Conservation (phyloP, 345 rosid genomes). For the Gossypium herbaceum region DNA sequence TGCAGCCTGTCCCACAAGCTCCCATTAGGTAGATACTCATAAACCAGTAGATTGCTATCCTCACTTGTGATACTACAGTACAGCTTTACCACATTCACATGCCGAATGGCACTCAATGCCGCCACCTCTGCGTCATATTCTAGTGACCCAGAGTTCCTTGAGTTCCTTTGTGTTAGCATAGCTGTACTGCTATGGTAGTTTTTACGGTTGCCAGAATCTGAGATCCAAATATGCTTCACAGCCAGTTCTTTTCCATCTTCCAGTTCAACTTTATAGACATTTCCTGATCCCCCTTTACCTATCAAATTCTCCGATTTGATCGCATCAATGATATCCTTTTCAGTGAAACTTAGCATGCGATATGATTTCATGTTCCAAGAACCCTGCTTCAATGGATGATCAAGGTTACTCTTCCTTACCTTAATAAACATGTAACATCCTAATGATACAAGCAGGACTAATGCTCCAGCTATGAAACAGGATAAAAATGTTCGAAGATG, state of each 20-base stretch:
- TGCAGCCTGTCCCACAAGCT: conserved; percentile 88
- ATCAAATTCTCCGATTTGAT: conserved; percentile 64
- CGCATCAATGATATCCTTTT: conserved; percentile 56
- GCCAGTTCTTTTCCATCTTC: conserved; percentile 60
- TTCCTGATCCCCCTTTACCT: conserved; percentile 86
- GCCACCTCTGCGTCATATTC: conserved; percentile 74
- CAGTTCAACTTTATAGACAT: conserved; percentile 67
- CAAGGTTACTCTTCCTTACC: conserved; percentile 26
- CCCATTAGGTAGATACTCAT: conserved; percentile 77
- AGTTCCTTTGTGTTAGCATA: conserved; percentile 34
- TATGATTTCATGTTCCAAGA: conserved; percentile 71
- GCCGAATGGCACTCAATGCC: conserved; percentile 66
- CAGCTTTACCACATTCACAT: conserved; percentile 81
- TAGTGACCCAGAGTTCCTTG: conserved; percentile 16
- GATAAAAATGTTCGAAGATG: conserved; percentile 31
- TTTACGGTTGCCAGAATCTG: conserved; percentile 20
- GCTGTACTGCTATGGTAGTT: conserved; percentile 42
- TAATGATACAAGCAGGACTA: conserved; percentile 33
- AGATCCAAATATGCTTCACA: conserved; percentile 70
- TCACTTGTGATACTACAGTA: conserved; percentile 83
- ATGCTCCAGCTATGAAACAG: conserved; percentile 37
- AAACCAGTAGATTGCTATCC: conserved; percentile 78
- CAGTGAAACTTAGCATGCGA: conserved; percentile 47
- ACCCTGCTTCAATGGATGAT: conserved; percentile 32
- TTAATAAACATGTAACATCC: conserved; percentile 34